Conservation (phyloP, 2,329 filamentous ascomycete genomes). For the Akanthomyces lecanii region DNA sequence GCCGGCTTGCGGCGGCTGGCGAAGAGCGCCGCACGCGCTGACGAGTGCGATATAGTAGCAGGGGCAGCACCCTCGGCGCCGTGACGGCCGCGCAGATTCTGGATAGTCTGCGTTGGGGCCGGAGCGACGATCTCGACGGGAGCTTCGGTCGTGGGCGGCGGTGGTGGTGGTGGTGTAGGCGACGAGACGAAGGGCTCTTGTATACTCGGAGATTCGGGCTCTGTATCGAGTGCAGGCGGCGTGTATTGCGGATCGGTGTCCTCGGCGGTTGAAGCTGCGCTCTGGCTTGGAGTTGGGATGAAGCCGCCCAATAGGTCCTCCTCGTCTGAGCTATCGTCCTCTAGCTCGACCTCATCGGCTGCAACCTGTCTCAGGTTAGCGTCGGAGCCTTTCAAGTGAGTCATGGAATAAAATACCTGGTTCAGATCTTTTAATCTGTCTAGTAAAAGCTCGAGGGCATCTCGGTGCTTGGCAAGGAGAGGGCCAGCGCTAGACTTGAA, state of each 20-base stretch:
- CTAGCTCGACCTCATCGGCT: conserved; percentile 32
- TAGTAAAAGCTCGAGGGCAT: conserved; percentile 60
- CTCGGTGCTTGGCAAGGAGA: conserved; percentile 55
- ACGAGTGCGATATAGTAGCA: conserved; percentile 28
- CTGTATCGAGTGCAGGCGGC: conserved; percentile 41
- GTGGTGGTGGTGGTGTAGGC: conserved; percentile 19
- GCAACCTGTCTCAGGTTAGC: conserved; percentile 28
- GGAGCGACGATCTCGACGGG: conserved; percentile 15
- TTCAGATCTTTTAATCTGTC: conserved; percentile 65
- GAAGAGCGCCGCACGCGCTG: conserved; percentile 43
- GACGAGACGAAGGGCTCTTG: conserved; percentile 35
- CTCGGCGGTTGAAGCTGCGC: conserved; percentile 40
- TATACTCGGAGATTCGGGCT: conserved; percentile 24
- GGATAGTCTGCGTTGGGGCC: conserved; percentile 30
- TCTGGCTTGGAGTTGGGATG: conserved; percentile 52
- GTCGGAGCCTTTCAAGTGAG: conserved; percentile 16
- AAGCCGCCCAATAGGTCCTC: conserved; percentile 55
- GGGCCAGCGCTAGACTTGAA: background rate
- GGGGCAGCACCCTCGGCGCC: conserved; percentile 19
- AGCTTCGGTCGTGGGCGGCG: conserved; percentile 9
- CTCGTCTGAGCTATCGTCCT: conserved; percentile 46
- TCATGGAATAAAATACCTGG: conserved; percentile 42
- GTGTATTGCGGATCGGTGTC: conserved; percentile 45
- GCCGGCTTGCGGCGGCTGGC: conserved; percentile 35
- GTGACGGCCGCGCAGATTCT: conserved; percentile 33